phyloP scores from a whole-genome alignment of 495 filamentous ascomycete species.

The Aspergillus cristatus region DNA sequence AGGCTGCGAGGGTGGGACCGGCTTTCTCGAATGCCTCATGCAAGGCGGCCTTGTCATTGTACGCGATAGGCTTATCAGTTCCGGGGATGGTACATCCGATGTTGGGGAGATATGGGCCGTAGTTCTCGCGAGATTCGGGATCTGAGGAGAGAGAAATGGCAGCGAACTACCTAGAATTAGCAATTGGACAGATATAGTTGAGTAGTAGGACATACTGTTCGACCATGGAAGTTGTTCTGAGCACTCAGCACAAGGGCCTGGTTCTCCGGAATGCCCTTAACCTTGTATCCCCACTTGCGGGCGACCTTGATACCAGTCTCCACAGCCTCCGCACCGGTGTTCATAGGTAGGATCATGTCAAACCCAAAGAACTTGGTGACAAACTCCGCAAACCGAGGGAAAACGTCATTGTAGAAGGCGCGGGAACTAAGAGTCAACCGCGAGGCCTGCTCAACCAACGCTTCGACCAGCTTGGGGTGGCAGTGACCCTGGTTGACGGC shows the following conservation, averaged over 20 bases:
- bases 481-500: constrained; percentile 99
- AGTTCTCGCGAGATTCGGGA: constrained; percentile 91
- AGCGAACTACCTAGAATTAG: too few species aligned
- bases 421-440: constrained; percentile 88
- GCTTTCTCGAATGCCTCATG: constrained; percentile 70
- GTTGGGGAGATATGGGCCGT: constrained; percentile 88
- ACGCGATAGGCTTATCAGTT: constrained; percentile 70
- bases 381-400: constrained; percentile 91
- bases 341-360: constrained; percentile 99
- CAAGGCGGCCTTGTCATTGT: constrained; percentile 75
- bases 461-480: constrained; percentile 88
- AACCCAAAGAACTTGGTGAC: constrained; percentile 84
- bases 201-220: constrained; percentile 60
- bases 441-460: constrained; percentile 80
- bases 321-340: constrained; percentile 97
- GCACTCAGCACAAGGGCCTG: constrained; percentile 79
- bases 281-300: constrained; percentile 97
- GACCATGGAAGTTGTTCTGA: constrained; percentile 90
- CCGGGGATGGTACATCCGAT: constrained; percentile 71
- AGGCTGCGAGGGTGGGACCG: constrained; percentile 78
- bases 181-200: too few species aligned
- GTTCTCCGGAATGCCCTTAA: constrained; percentile 79
- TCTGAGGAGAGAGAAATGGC: constrained; percentile 93
- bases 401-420: constrained; percentile 98
- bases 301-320: constrained; percentile 97